These are phyloP conservation scores for Tolypocladium nubicola DNA, from an alignment of 2,329 filamentous ascomycete species.

Conservation along the genomic window DNA sequence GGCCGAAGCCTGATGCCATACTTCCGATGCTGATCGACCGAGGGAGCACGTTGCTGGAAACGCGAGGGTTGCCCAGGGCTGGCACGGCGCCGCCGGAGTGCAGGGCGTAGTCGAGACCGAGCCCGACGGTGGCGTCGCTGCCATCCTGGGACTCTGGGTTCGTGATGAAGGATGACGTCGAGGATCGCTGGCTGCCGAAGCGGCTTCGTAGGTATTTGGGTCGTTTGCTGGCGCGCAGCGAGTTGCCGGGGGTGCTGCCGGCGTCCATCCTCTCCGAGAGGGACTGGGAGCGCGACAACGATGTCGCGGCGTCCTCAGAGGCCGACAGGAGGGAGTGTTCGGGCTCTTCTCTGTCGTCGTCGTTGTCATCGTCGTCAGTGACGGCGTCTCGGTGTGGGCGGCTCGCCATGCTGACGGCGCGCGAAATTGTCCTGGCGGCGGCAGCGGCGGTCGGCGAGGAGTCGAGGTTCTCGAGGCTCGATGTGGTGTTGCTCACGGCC, in stretches of 20 bases:
- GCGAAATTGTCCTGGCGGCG: slow-evolving; percentile 40
- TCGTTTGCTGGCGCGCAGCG: slow-evolving; percentile 31
- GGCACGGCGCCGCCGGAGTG: slow-evolving; percentile 71
- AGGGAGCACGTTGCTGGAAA: slow-evolving; percentile 47
- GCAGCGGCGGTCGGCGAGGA: slow-evolving; percentile 48
- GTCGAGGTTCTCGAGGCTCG: slow-evolving; percentile 40
- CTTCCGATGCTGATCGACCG: slow-evolving; percentile 81
- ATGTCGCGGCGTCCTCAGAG: slow-evolving; percentile 13
- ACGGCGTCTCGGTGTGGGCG: slow-evolving; percentile 8
- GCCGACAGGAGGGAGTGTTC: slow-evolving; percentile 17
- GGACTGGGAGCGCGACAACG: slow-evolving; percentile 21
- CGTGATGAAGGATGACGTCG: slow-evolving; percentile 47
- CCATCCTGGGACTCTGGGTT: slow-evolving; percentile 45
- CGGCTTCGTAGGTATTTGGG: slow-evolving; percentile 50
- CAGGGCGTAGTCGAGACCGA: slow-evolving; percentile 65
- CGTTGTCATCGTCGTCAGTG: slow-evolving; percentile 6
- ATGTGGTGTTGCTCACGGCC: slow-evolving; percentile 32
- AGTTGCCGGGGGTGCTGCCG: slow-evolving; percentile 34
- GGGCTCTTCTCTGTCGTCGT: slow-evolving; percentile 13
- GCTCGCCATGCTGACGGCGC: slow-evolving; percentile 37
- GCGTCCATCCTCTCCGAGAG: slow-evolving; percentile 26
- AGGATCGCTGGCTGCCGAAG: slow-evolving; percentile 48
- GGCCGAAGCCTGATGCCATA: slow-evolving; percentile 60
- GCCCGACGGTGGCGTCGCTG: slow-evolving; percentile 63
- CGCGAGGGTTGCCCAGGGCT: slow-evolving; percentile 36